Percentiles rank a stretch among this genome's conserved stretches.
phyloP scores from a whole-genome alignment of 306 rosid species.

The Quercus aquifolioides region DNA sequence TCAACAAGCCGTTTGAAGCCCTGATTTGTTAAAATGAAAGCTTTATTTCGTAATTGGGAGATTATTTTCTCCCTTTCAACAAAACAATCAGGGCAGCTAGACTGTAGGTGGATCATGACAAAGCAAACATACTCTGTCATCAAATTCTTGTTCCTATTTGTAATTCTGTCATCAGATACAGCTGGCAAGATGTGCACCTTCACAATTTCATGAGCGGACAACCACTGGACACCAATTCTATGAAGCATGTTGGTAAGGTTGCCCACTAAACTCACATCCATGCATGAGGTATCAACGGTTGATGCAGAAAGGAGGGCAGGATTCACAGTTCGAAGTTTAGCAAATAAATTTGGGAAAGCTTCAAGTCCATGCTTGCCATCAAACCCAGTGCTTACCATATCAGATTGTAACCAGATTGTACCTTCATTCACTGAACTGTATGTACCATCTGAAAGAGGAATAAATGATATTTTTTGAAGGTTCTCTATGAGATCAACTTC shows the following conservation, averaged over 20 bases:
- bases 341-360: conserved; percentile 63
- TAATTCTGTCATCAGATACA: conserved; percentile 41
- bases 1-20: conserved; percentile 72
- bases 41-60: conserved; percentile 53
- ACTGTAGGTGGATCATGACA: conserved; percentile 71
- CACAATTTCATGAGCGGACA: conserved; percentile 88
- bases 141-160: conserved; percentile 37
- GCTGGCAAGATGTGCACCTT: conserved; percentile 80
- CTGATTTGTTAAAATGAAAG: conserved; percentile 62
- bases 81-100: conserved; percentile 67
- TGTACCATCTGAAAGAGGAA: conserved; percentile 92
- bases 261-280: conserved; percentile 34
- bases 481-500: conserved; percentile 39
- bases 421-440: conserved; percentile 69
- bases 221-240: conserved; percentile 72
- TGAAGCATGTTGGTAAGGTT: conserved; percentile 59
- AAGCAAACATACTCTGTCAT: conserved; percentile 84
- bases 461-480: conserved; percentile 53
- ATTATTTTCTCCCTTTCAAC: conserved; percentile 57
- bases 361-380: conserved; percentile 55
- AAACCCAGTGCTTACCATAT: conserved; percentile 40
- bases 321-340: conserved; percentile 66
- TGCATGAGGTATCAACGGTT: conserved; percentile 38
- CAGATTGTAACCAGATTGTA: conserved; percentile 79
- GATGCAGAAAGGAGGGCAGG: conserved; percentile 62